Evolutionary conservation across 2,329 filamentous ascomycete species (phyloP).

Genomic region (Plectosphaerella cucumerina): DNA sequence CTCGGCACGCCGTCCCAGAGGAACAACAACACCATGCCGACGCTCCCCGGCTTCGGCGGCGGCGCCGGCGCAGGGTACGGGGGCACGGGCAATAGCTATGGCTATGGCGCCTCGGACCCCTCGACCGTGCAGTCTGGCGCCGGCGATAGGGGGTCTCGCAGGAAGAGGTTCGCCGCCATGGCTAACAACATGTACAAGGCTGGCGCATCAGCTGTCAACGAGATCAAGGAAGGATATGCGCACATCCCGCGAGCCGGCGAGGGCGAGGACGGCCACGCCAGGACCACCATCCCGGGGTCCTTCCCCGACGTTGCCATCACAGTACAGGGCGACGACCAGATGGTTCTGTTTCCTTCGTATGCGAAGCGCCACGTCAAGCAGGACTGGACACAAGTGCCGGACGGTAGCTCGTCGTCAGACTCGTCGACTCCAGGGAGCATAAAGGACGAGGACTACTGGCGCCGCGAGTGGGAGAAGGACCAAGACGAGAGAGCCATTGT

Average conservation of each 20-base stretch:
- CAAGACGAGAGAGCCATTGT: slow-evolving; percentile 83
- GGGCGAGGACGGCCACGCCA: slow-evolving; percentile 23
- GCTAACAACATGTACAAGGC: slow-evolving; percentile 54
- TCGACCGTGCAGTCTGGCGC: slow-evolving; percentile 23
- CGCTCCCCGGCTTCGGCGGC: slow-evolving; percentile 9
- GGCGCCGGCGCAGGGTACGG: not conserved
- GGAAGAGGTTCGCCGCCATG: slow-evolving; percentile 70
- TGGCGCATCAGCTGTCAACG: slow-evolving; percentile 52
- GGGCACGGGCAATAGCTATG: slow-evolving; percentile 14
- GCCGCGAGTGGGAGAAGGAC: slow-evolving; percentile 70
- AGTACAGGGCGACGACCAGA: slow-evolving; percentile 77
- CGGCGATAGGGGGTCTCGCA: slow-evolving; percentile 64
- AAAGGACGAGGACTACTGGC: slow-evolving; percentile 70
- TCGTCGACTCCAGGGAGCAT: slow-evolving; percentile 31
- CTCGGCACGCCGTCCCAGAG: slow-evolving; percentile 3
- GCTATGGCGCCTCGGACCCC: slow-evolving; percentile 21
- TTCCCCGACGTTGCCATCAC: slow-evolving; percentile 85
- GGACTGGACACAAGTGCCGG: slow-evolving; percentile 26
- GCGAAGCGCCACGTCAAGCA: slow-evolving; percentile 65
- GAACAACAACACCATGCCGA: slow-evolving; percentile 13
- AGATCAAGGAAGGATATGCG: slow-evolving; percentile 55
- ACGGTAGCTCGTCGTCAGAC: slow-evolving; percentile 21
- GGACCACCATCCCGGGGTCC: slow-evolving; percentile 60
- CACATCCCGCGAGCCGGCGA: slow-evolving; percentile 42
- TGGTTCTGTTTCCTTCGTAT: slow-evolving; percentile 94